Conservation (phyloP, 2,329 filamentous ascomycete species). For the Tolypocladium endophyticum region DNA sequence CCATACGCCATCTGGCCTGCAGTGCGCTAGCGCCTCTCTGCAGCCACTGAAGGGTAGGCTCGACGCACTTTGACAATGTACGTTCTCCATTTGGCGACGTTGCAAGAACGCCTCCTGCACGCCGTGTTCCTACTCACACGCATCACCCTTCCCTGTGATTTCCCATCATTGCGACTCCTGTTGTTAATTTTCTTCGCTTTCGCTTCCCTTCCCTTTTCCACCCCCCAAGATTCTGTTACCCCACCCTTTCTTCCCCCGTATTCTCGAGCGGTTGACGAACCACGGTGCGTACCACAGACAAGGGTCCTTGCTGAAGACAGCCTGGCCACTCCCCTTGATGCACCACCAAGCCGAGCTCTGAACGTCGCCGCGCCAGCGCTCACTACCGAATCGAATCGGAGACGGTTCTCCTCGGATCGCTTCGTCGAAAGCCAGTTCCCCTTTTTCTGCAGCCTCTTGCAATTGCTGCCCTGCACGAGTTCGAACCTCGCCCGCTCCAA, state of each 20-base stretch:
- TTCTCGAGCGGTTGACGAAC: conserved; percentile 3
- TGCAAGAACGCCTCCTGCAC: background rate
- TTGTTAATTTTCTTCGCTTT: background rate
- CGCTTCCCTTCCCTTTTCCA: background rate
- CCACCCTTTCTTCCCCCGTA: background rate
- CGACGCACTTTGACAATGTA: background rate
- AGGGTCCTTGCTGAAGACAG: conserved; percentile 16
- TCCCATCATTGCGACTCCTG: background rate
- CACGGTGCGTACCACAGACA: conserved; percentile 7
- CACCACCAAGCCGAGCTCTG: conserved; percentile 7
- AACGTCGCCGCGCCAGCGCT: conserved; percentile 4
- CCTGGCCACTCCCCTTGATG: conserved; percentile 19
- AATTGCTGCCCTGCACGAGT: background rate
- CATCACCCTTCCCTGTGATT: background rate
- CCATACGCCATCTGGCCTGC: background rate
- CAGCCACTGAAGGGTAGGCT: background rate
- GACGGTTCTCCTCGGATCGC: background rate
- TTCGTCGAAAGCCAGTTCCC: background rate
- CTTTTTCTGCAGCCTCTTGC: background rate
- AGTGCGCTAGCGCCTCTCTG: background rate
- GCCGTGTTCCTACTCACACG: background rate
- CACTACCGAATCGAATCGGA: background rate
- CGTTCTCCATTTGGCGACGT: background rate
- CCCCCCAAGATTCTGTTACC: background rate
- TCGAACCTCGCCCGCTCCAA: background rate